Conservation (phyloP, 108 stramenopile species). For the Cyclotella choctawhatcheeana region DNA sequence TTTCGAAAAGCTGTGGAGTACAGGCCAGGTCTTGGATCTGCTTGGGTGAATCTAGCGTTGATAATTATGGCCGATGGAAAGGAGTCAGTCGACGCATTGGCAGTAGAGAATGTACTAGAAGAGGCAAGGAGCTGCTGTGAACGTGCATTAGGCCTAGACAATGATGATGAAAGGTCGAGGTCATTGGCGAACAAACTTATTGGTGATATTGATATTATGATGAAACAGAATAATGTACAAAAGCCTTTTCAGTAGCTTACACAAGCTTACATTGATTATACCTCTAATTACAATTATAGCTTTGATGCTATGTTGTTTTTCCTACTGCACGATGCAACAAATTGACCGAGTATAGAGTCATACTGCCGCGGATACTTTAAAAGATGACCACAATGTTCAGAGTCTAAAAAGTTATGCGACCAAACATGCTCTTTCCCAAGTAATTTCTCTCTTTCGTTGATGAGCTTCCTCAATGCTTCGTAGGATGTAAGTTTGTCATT, state of each 20-base stretch:
- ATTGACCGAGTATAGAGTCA: conserved; percentile 5
- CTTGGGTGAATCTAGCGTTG: conserved; percentile 49
- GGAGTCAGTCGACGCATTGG: conserved; percentile 17
- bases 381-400: conserved; percentile 72
- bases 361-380: conserved; percentile 63
- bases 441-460: conserved; percentile 31
- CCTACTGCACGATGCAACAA: conserved; percentile 31
- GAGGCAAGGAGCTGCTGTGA: conserved; percentile 49
- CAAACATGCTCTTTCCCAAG: conserved; percentile 46
- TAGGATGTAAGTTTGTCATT: conserved; percentile 57
- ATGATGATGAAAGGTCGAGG: conserved; percentile 42
- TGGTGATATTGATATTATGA: conserved; percentile 43
- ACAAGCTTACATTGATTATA: not conserved
- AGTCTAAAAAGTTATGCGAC: conserved; percentile 53
- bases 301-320: not conserved
- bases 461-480: conserved; percentile 47
- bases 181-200: conserved; percentile 40
- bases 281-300: not conserved
- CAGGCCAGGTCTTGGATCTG: conserved; percentile 40
- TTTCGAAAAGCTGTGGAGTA: conserved; percentile 33
- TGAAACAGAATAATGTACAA: conserved; percentile 19
- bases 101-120: conserved; percentile 27
- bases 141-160: conserved; percentile 45
- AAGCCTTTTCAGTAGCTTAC: not conserved
- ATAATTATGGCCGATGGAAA: conserved; percentile 40